Evolutionary conservation across 139 green algal species (phyloP), one percentile per base, ranked within the genome.

Genomic region (Diplosphaera chodatii): DNA sequence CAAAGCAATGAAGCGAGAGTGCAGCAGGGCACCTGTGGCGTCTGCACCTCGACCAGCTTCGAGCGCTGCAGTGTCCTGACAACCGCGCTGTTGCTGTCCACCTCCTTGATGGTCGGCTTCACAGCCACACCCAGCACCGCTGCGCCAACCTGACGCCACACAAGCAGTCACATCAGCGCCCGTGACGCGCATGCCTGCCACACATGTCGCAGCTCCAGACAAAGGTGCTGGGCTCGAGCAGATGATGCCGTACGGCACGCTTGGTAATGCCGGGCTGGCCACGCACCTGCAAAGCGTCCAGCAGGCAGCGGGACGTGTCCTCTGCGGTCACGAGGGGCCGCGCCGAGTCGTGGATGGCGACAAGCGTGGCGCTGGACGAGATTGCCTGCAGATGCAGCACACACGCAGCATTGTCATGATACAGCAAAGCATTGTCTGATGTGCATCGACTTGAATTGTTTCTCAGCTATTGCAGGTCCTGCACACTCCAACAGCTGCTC

Each of bases 61-160:
- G 84, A 77, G 4, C 96, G 85, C 34, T 95, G 74, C 56, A 98
- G 84, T 31, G 96, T 99, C 55, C 91, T 88, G 5, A 88, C 80
- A 16, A 99, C 93, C 40, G 82, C 86, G 10, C 79, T 63, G 23
- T 87, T 59, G 4, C 29, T 64, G 72, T 89, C 85, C 21, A 96
- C 89, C 79, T 97, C 85, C 80, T 98, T 98, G 78, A 99, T 97
- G 32, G 96, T 99, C 15, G 89, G 90, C 80, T 99, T 99, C 1
- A 94, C 88, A 2, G 86, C 85, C 27, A 98, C 95, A 3, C 89
- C 96, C 66, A 99, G 82, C 64, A 99, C 96, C 40, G 96, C 95
- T 30, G 96, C 96, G 32, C 96, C 96, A 0, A 91, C 69, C 74
- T 85, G 77, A 23, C n/a, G n/a, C 78, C 67, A 0, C 77, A 23